Percentiles rank a stretch among this genome's conserved stretches.
phyloP scores from a whole-genome alignment of 768 basidiomycete species.

The Mrakia frigida region DNA sequence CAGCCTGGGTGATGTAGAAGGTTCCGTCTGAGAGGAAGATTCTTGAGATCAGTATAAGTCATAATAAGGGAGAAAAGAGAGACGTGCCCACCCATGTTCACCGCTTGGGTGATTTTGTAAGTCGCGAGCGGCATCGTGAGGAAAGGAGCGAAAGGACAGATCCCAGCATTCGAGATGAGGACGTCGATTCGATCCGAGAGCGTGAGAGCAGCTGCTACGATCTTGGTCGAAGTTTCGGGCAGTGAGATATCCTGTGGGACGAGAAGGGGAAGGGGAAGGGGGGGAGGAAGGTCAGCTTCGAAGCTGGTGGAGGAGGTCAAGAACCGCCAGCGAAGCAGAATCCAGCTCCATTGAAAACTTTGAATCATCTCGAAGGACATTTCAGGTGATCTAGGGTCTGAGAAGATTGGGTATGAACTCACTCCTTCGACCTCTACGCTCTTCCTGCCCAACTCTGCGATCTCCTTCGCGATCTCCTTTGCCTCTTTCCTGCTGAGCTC shows the following conservation, averaged over 20 bases:
- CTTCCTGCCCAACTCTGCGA: constrained; percentile 48
- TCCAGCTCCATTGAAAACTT: background rate
- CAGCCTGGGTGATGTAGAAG: constrained; percentile 58
- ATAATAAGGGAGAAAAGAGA: background rate
- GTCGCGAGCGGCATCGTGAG: constrained; percentile 55
- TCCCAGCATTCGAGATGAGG: constrained; percentile 48
- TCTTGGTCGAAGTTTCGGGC: constrained; percentile 45
- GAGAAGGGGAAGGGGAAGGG: background rate
- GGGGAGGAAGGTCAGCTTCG: background rate
- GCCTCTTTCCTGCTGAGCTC: constrained; percentile 54
- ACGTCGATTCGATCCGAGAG: constrained; percentile 61
- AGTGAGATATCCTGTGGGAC: constrained; percentile 12
- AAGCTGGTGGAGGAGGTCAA: background rate
- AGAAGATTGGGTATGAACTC: constrained; percentile 28
- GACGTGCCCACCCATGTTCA: constrained; percentile 54
- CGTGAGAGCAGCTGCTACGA: constrained; percentile 59
- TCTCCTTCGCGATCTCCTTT: constrained; percentile 49
- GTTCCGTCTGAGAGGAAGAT: constrained; percentile 50
- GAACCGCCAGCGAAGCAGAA: background rate
- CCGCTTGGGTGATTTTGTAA: constrained; percentile 62
- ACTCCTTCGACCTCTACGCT: constrained; percentile 58
- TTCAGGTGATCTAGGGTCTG: background rate
- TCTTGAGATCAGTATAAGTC: background rate
- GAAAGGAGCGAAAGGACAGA: constrained; percentile 47
- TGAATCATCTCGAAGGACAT: background rate